Evolutionary conservation across 192 early-diverging fungal species (phyloP), one percentile per base, ranked within the genome.

Genomic region (Pilaira anomala): DNA sequence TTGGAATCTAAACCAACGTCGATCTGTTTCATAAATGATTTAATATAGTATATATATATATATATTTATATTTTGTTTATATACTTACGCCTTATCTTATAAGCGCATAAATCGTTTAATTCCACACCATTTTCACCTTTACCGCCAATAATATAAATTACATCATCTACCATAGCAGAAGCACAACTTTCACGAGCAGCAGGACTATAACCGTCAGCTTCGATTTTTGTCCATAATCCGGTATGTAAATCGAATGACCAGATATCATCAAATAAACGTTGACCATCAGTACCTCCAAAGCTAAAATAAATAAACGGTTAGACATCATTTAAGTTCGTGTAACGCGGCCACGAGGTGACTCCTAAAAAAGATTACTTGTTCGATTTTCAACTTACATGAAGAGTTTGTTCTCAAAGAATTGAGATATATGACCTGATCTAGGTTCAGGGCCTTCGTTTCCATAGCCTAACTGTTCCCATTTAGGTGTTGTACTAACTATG

Each of bases 281-380:
- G 63, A 41, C 76, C 77, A 60, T 85, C 79, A 9, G 75, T 74
- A 18, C 83, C 83, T 66, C 83, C 83, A 66, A 85, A 85, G 39
- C 79, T 83, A 52, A n/a, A 40, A 39, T 9, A 28, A 22, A 19
- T 3, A 22, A 30, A 53, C 12, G 36, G 19, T 8, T 19, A 29
- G 33, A 36, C 9, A 26, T 39, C 19, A 16, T 19, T 12, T 19
- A 48, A 58, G 40, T 58, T 58, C 13, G 56, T 42, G 13, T 39
- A 41, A 58, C 56, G 21, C 22, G 22, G 22, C 33, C 56, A 58
- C 56, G 56, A 58, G 56, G 22, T 58, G 18, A 24, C 13, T 58
- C 7, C 22, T 25, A 46, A 46, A 46, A 18, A 18, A 19, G 44
- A 14, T 46, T 46, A 12, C 25, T 50, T 13, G 11, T 26, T 26